Evolutionary conservation across 2,329 filamentous ascomycete genomes (phyloP).

Genomic region (Ceratocystis lukuohia): DNA sequence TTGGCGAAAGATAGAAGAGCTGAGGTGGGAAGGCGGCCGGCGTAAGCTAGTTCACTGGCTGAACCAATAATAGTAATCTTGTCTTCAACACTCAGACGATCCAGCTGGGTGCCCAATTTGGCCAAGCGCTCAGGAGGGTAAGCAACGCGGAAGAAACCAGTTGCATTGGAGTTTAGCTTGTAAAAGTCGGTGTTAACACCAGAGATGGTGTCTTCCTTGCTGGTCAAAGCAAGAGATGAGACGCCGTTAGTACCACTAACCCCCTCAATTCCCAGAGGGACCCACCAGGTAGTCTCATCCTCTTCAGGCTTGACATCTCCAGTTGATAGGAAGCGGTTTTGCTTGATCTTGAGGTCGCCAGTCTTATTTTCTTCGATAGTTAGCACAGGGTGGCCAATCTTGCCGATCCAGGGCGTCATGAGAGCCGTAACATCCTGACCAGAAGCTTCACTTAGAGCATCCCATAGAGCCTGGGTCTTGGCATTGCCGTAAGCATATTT

Average conservation of each 20-base stretch:
- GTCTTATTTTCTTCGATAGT: slow-evolving; percentile 74
- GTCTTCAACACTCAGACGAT: slow-evolving; percentile 68
- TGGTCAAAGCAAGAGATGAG: slow-evolving; percentile 53
- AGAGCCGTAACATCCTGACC: slow-evolving; percentile 73
- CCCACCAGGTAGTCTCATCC: slow-evolving; percentile 89
- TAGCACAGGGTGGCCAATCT: slow-evolving; percentile 86
- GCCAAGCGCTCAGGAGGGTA: slow-evolving; percentile 74
- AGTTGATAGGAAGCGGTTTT: slow-evolving; percentile 79
- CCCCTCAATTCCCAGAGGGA: slow-evolving; percentile 74
- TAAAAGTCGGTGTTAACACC: slow-evolving; percentile 72
- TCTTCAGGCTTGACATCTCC: slow-evolving; percentile 86
- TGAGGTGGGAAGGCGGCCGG: slow-evolving; percentile 70
- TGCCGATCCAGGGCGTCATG: slow-evolving; percentile 91
- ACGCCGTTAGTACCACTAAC: slow-evolving; percentile 51
- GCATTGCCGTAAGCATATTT: slow-evolving; percentile 80
- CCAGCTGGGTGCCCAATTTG: slow-evolving; percentile 64
- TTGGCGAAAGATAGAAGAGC: slow-evolving; percentile 73
- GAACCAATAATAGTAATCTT: slow-evolving; percentile 89
- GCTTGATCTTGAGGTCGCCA: slow-evolving; percentile 67
- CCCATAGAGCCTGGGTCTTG: slow-evolving; percentile 83
- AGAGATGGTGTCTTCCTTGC: slow-evolving; percentile 62
- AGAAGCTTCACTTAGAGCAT: slow-evolving; percentile 72
- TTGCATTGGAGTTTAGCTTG: slow-evolving; percentile 82
- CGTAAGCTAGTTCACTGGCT: slow-evolving; percentile 74
- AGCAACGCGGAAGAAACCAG: slow-evolving; percentile 83